Conservation (phyloP, 2,329 filamentous ascomycete species). For the Pestalotiopsis fici region DNA sequence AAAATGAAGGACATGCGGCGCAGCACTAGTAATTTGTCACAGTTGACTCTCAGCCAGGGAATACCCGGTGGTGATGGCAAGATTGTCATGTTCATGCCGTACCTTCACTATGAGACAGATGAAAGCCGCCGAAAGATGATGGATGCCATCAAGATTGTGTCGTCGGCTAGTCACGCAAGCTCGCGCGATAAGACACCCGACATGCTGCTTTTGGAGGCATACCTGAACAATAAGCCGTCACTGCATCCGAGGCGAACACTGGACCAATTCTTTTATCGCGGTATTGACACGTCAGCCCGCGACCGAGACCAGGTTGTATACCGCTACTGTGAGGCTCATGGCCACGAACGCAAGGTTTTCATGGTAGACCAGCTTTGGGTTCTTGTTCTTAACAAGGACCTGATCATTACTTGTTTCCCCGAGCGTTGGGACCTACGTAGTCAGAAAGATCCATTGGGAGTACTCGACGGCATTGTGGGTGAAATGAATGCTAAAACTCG, state of each 20-base stretch:
- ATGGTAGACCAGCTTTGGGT: constrained; percentile 73
- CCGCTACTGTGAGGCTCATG: constrained; percentile 46
- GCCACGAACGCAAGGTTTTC: constrained; percentile 57
- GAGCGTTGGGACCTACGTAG: constrained; percentile 61
- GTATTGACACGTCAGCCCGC: constrained; percentile 59
- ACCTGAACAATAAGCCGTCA: constrained; percentile 44
- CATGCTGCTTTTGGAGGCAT: constrained; percentile 47
- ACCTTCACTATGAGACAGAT: constrained; percentile 65
- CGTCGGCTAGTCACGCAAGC: constrained; percentile 27
- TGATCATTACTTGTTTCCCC: constrained; percentile 62
- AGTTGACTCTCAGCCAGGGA: constrained; percentile 16
- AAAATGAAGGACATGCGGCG: constrained; percentile 13
- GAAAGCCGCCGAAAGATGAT: constrained; percentile 57
- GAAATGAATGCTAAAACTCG: constrained; percentile 66
- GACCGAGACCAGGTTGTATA: constrained; percentile 67
- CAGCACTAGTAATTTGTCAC: constrained; percentile 18
- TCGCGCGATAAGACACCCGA: constrained; percentile 34
- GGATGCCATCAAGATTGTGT: constrained; percentile 41
- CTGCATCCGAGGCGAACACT: constrained; percentile 63
- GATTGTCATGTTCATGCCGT: constrained; percentile 55
- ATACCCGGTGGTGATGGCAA: constrained; percentile 27
- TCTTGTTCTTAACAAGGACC: constrained; percentile 58
- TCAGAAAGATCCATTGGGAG: constrained; percentile 60
- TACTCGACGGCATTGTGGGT: constrained; percentile 64
- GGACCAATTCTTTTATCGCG: constrained; percentile 68